Conservation (phyloP, 2,329 filamentous ascomycete species). For the Aspergillus oerlinghausenensis region DNA sequence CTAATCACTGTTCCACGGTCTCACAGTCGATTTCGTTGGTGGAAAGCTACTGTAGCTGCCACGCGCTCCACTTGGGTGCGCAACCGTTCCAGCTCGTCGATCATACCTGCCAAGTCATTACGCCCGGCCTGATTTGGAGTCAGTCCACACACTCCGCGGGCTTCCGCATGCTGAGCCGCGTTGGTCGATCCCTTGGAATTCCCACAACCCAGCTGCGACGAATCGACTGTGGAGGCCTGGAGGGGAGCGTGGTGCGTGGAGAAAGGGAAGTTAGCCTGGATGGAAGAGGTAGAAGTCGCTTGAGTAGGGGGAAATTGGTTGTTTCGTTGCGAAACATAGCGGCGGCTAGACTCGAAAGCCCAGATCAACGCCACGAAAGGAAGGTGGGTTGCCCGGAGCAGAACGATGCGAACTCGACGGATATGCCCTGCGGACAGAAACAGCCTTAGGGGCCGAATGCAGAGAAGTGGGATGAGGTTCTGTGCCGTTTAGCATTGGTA, state of each 20-base stretch:
- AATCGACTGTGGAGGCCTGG: slow-evolving; percentile 20
- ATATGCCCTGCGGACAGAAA: slow-evolving; percentile 52
- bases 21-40: slow-evolving; percentile 16
- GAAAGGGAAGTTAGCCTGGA: slow-evolving; percentile 14
- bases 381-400: slow-evolving; percentile 56
- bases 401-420: slow-evolving; percentile 52
- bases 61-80: slow-evolving; percentile 33
- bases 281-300: slow-evolving; percentile 13
- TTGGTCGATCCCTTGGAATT: slow-evolving; percentile 15
- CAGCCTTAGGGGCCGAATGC: slow-evolving; percentile 54
- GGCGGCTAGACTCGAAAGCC: slow-evolving; percentile 46
- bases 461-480: slow-evolving; percentile 56
- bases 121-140: slow-evolving; percentile 16
- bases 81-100: slow-evolving; percentile 33
- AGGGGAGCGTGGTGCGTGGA: slow-evolving; percentile 23
- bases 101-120: slow-evolving; percentile 27
- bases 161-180: slow-evolving; percentile 21
- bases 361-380: slow-evolving; percentile 56
- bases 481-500: slow-evolving; percentile 20
- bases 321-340: slow-evolving; percentile 20
- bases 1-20: background rate
- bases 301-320: slow-evolving; percentile 20
- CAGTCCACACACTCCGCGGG: slow-evolving; percentile 22
- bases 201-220: slow-evolving; percentile 16
- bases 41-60: slow-evolving; percentile 22